Conservation (phyloP, 1,284 basidiomycete species). For the Neonothopanus nambi region DNA sequence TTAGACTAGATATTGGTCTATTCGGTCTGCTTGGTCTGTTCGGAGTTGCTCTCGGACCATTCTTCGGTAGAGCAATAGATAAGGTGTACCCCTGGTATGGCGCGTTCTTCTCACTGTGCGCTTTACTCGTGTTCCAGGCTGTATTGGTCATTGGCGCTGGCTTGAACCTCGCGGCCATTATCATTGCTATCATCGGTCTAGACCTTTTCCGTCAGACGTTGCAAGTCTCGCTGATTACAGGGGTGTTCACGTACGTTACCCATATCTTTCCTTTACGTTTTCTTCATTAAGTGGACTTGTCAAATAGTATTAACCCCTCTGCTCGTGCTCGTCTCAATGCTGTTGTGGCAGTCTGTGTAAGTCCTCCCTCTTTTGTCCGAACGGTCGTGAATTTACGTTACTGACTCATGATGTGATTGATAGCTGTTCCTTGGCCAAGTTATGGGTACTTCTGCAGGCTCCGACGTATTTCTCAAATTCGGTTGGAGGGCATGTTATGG, state of each 20-base stretch:
- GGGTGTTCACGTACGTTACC: slow-evolving; percentile 34
- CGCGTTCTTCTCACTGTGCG: slow-evolving; percentile 47
- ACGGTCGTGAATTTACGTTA: background rate
- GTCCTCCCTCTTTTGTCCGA: slow-evolving; percentile 21
- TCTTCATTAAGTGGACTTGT: background rate
- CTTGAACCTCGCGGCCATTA: slow-evolving; percentile 57
- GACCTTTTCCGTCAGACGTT: slow-evolving; percentile 45
- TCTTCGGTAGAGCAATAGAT: slow-evolving; percentile 64
- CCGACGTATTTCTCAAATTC: slow-evolving; percentile 47
- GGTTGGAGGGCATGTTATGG: slow-evolving; percentile 54
- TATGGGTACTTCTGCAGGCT: slow-evolving; percentile 54
- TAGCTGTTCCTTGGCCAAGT: slow-evolving; percentile 48
- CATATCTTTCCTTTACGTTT: background rate
- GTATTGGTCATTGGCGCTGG: slow-evolving; percentile 56
- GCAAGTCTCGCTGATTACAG: slow-evolving; percentile 38
- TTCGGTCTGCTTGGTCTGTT: slow-evolving; percentile 74
- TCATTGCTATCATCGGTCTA: slow-evolving; percentile 39
- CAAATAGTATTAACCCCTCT: slow-evolving; percentile 26
- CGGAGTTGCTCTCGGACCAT: slow-evolving; percentile 61
- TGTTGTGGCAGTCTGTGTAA: slow-evolving; percentile 45
- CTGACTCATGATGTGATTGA: background rate
- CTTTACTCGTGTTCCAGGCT: slow-evolving; percentile 44
- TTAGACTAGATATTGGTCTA: slow-evolving; percentile 64
- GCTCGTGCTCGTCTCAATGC: slow-evolving; percentile 54
- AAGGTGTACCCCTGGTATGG: slow-evolving; percentile 64